These are phyloP conservation scores for Crassisporium funariophilum DNA, from an alignment of 768 basidiomycete genomes.

Conservation along the genomic window DNA sequence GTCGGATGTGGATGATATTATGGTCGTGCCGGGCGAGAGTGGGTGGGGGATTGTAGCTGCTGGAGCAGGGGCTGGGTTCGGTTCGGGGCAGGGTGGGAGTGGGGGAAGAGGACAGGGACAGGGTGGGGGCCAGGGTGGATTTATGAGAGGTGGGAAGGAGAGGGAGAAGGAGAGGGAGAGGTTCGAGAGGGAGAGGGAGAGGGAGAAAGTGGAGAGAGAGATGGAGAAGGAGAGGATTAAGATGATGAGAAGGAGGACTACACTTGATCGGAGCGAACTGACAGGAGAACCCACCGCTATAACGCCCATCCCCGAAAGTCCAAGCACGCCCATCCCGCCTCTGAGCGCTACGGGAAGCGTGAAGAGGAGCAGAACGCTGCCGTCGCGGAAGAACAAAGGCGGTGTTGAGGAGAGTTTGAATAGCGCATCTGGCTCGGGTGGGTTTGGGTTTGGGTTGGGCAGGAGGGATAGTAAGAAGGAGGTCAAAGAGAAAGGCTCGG, in stretches of 20 bases:
- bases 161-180: neutral
- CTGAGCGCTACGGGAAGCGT: slow-evolving; percentile 41
- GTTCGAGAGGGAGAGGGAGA: slow-evolving; percentile 11
- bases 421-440: no score
- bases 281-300: slow-evolving; percentile 37
- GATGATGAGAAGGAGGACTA: slow-evolving; percentile 59
- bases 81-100: slow-evolving; percentile 17
- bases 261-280: slow-evolving; percentile 45
- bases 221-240: slow-evolving; percentile 38
- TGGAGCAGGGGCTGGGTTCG: no score
- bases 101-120: neutral
- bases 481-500: no score
- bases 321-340: slow-evolving; percentile 23
- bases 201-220: slow-evolving; percentile 9
- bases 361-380: slow-evolving; percentile 67
- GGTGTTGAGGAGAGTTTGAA: no score
- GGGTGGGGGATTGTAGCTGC: slow-evolving; percentile 59
- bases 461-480: no score
- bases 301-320: slow-evolving; percentile 50
- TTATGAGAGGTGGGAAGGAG: slow-evolving; percentile 5
- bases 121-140: slow-evolving; percentile 14
- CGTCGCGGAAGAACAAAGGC: slow-evolving; percentile 40
- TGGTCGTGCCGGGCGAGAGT: slow-evolving; percentile 40
- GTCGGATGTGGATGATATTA: slow-evolving; percentile 49
- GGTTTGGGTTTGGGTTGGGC: no score